Evolutionary conservation across 805 yeast species (phyloP), one percentile per base, ranked within the genome.

Genomic region (Tetrapisispora nanseiensis): DNA sequence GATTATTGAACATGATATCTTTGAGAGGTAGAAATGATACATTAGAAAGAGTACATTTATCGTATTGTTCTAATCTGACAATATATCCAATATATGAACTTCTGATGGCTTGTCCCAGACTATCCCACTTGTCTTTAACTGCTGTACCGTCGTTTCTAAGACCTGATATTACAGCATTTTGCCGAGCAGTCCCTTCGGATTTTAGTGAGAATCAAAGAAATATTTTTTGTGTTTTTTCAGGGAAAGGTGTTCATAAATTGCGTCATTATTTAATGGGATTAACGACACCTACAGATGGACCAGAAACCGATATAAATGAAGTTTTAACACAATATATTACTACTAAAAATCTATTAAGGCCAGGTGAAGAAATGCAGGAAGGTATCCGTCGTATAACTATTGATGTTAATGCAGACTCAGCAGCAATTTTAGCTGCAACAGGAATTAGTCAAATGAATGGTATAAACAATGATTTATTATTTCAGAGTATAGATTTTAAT

Each of bases 141-240:
- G 98, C 97, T 0, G 87, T 90, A 21, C 70, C 81, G 1, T 83
- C 95, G n/a, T 90, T 92, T 65, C 71, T 90, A 57, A 73, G 95
- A 46, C 72, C 81, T 9, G 97, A 90, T 55, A 78, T 90, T 38
- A 82, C 90, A 0, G 78, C 76, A 49, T 89, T 78, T 62, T 89
- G 97, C 61, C 80, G 97, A 23, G 84, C 81, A 8, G 92, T 97
- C 2, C 97, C 98, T 4, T 77, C 83, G 11, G 97, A 87, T 53
- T 89, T 92, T 60, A 87, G 81, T 41, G 85, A 80, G 43, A 82
- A 82, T 54, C 98, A 92, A 61, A 80, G 80, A 49, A 74, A 80
- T 19, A 72, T 84, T 38, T 90, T 92, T 56, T 90, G 97, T 66
- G 98, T 90, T 11, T 92, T 87, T 57, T 80, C 90, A 27, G 97